A percentile compares a stretch with the other conserved stretches of the same genome.
These are phyloP conservation scores for Casuarina glauca DNA, from an alignment of 306 rosid species.

Conservation along the genomic window DNA sequence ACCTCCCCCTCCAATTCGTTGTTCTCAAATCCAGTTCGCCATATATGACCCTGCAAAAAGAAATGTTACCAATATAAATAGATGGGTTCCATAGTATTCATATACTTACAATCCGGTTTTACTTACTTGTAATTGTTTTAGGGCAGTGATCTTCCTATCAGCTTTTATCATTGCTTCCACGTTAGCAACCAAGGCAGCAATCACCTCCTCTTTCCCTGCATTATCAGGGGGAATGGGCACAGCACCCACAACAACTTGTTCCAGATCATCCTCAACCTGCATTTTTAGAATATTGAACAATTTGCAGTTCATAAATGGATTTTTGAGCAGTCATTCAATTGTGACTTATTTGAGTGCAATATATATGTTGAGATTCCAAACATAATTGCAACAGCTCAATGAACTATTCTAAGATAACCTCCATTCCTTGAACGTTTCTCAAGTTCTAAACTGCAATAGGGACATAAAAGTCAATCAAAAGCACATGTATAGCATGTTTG, in stretches of 20 bases:
- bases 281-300: slow-evolving; percentile 17
- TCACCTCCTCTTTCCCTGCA: slow-evolving; percentile 73
- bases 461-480: background rate
- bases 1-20: slow-evolving; percentile 83
- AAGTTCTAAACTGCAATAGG: background rate
- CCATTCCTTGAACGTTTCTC: background rate
- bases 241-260: slow-evolving; percentile 69
- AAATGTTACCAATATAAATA: slow-evolving; percentile 31
- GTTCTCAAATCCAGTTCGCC: slow-evolving; percentile 84
- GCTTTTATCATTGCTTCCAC: slow-evolving; percentile 94
- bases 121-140: slow-evolving; percentile 91
- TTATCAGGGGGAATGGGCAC: slow-evolving; percentile 77
- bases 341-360: slow-evolving; percentile 11
- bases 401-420: background rate
- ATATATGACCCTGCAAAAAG: slow-evolving; percentile 83
- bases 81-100: slow-evolving; percentile 13
- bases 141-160: slow-evolving; percentile 86
- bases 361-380: background rate
- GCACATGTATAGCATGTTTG: background rate
- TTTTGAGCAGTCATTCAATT: slow-evolving; percentile 2
- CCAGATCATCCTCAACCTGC: slow-evolving; percentile 85
- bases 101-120: slow-evolving; percentile 16
- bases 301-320: background rate
- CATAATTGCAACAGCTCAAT: background rate
- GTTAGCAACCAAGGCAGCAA: slow-evolving; percentile 80